Base-by-base conservation (phyloP, 768 basidiomycete genomes). In the Mycena vulgaris region DNA sequence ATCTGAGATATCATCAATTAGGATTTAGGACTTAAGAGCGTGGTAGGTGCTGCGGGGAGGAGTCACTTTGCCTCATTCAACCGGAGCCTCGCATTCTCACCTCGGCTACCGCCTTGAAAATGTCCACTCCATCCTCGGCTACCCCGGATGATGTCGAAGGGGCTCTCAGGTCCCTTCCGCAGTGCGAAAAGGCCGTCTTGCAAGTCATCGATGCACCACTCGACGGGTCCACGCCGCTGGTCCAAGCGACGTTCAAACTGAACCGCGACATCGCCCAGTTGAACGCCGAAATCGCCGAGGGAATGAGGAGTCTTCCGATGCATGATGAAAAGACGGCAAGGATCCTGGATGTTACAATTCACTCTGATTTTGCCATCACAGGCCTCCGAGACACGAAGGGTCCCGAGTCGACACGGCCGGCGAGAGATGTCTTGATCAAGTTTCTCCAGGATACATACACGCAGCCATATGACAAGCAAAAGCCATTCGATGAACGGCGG, bases 341-440 rank as follows among this genome's bases (percentile, higher is more conserved):
- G 60, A 61, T 61, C 47, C 60, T 61, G 40, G 60, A 61, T 61
- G 60, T 61, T 61, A 61, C 60, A 33, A 61, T 61, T 61, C 60
- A 61, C 60, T 61, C 60, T 45, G 60, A 61, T 61, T 61, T 61
- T 61, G 60, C 47, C 31, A 61, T 61, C 47, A 48, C 40, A 49
- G 60, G 60, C 60, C 60, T 61, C 60, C 60, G 60, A 61, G 60
- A 61, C 40, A 61, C 60, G 42, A 61, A 48, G 60, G 60, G 60
- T 61, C 60, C 60, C 60, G 60, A 61, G 60, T 61, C 60, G 60
- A 61, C 60, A 49, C 60, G 60, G 27, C 60, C 60, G 60, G 60
- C 60, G 47, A 61, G 60, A 49, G 60, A 61, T 49, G 60, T 61
- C 27, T 45, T 61, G 60, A 61, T 61, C 30, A 61, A 61, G 45